These are phyloP conservation scores for Exidia glandulosa DNA, from an alignment of 768 basidiomycete species.

Conservation along the genomic window DNA sequence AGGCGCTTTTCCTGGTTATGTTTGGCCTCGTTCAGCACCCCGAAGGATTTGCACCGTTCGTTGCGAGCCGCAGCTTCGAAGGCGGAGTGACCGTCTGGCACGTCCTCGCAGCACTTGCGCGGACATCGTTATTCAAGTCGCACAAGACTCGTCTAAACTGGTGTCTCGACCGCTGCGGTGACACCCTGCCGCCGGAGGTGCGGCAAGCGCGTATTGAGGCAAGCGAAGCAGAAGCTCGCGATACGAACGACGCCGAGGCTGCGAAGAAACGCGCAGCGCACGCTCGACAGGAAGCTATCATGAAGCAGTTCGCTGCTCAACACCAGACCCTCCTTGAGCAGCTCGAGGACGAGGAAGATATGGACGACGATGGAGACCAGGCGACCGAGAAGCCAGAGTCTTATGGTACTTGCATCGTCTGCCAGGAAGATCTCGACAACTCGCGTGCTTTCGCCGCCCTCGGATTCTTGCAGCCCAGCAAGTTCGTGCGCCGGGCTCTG, in stretches of 20 bases:
- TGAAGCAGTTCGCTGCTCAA: constrained; percentile 91
- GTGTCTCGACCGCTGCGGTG: constrained; percentile 54
- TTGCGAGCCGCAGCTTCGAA: constrained; percentile 43
- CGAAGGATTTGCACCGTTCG: constrained; percentile 46
- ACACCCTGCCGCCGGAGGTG: constrained; percentile 48
- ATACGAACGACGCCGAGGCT: constrained; percentile 42
- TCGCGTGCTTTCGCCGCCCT: constrained; percentile 73
- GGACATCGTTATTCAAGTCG: constrained; percentile 55
- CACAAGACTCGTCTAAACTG: constrained; percentile 65
- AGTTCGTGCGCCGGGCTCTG: constrained; percentile 67
- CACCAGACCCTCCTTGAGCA: constrained; percentile 79
- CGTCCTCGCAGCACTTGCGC: constrained; percentile 62
- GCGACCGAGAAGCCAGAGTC: constrained; percentile 37
- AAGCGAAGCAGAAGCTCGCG: constrained; percentile 22
- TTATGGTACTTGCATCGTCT: constrained; percentile 94
- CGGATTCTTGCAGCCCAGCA: constrained; percentile 79
- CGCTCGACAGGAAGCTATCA: constrained; percentile 83
- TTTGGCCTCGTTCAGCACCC: constrained; percentile 65
- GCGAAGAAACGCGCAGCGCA: constrained; percentile 79
- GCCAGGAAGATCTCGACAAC: constrained; percentile 82
- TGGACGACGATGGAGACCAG: constrained; percentile 48
- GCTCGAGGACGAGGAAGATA: constrained; percentile 54
- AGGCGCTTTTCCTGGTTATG: constrained; percentile 78
- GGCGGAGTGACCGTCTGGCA: constrained; percentile 55
- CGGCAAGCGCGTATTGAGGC: constrained; percentile 35